Conservation (phyloP, 176 grass and related monocot genomes). For the Calamus simplicifolius region DNA sequence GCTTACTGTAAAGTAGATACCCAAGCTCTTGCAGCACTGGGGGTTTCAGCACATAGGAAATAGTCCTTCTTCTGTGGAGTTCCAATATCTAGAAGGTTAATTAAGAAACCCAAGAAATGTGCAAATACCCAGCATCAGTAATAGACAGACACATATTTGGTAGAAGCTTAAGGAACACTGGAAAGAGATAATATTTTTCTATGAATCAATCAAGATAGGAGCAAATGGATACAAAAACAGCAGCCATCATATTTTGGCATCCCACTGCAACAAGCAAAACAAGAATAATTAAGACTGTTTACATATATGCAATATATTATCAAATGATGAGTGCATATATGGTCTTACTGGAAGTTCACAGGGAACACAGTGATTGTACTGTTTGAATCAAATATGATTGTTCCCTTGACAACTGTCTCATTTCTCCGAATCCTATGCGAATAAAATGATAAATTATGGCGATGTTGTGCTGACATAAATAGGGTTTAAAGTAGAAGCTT, state of each 20-base stretch:
- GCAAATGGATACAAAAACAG: slow-evolving; percentile 77
- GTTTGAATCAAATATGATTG: slow-evolving; percentile 57
- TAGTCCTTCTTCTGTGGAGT: slow-evolving; percentile 85
- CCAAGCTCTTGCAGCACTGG: slow-evolving; percentile 78
- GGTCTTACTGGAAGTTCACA: slow-evolving; percentile 62
- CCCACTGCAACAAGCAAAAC: slow-evolving; percentile 50
- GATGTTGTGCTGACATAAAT: background rate
- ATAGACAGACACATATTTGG: too few relatives aligned
- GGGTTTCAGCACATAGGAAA: slow-evolving; percentile 77
- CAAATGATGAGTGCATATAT: slow-evolving; percentile 9
- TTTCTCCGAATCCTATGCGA: slow-evolving; percentile 48
- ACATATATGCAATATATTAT: background rate
- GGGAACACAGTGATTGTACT: slow-evolving; percentile 56
- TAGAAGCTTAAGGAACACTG: too few relatives aligned
- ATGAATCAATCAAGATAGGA: background rate
- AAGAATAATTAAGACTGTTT: slow-evolving; percentile 8
- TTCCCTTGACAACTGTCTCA: slow-evolving; percentile 48
- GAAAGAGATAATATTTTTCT: too few relatives aligned
- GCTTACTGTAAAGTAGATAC: slow-evolving; percentile 81
- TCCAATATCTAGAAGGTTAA: slow-evolving; percentile 69
- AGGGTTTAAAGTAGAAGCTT: slow-evolving; percentile 2
- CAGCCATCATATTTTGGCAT: slow-evolving; percentile 75
- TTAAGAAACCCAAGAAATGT: slow-evolving; percentile 38
- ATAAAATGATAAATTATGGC: slow-evolving; percentile 17
- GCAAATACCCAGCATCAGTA: slow-evolving; percentile 11